Evolutionary conservation across 352 stramenopile genomes (phyloP), one percentile per base, ranked within the genome.

Genomic region (Lagenidium giganteum): DNA sequence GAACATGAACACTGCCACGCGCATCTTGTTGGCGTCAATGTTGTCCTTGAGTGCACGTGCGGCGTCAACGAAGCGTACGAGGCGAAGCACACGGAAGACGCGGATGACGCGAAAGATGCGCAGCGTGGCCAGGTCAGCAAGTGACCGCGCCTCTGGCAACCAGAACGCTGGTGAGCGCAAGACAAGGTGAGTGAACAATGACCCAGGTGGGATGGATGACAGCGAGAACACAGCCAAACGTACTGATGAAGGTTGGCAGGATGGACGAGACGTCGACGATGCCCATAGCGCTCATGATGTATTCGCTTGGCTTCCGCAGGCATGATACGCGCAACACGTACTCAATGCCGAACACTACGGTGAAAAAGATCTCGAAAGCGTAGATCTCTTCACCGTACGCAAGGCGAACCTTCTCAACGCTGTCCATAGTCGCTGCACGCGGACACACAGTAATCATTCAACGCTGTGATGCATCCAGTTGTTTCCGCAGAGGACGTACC

Each of bases 41-140:
- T 91, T 90, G 48, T 90, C 78, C 39, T 62, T 79, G 20, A 90
- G 46, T 13, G 78, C 71, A 13, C 59, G 58, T 9, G 70, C 70
- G 17, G 78, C 78, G 39, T 87, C 78, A 30, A 87, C 68, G 48
- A 90, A 90, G 7, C 74, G 67, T 17, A 71, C 78, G 11, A 90
- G 64, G 1, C 78, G 73, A 13, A 91, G 57, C 45, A 91, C 57
- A 6, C 75, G 76, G 49, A 88, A 91, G 3, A 90, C 78, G 23
- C 75, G 74, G 47, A 90, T 74, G 11, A 90, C 77, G 36, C 78
- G 72, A 52, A 90, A 90, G 35, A 90, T 83, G 31, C 78, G 78
- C 30, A 90, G 47, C 14, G 80, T 75, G 4, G 75, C 72, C 21
- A 90, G 56, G 34, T 87, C 70, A 3, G 80, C 56, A 28, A 90